Base-by-base conservation (phyloP, 345 rosid species). In the Salix koriyanagi region DNA sequence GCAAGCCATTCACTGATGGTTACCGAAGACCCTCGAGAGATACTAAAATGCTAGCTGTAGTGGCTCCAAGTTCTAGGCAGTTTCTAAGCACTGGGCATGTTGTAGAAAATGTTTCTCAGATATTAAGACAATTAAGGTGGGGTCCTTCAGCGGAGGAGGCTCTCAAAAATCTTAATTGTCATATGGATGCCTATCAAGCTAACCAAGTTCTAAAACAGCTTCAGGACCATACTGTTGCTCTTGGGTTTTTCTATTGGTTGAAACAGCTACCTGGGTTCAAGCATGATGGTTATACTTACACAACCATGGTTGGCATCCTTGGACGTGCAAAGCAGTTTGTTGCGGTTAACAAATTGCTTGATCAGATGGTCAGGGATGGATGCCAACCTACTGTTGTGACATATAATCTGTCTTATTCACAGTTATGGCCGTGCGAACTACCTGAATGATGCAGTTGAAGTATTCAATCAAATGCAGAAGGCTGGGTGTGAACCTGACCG, bases 361-460 rank as follows among this genome's bases (percentile, higher is more conserved):
- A 88, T 58, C 89, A 92, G 86, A 94, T 94, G 97, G 86, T 86
- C 69, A 78, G 79, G 80, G 98, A 91, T 50, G 95, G 97, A 65
- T 90, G 97, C 83, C 88, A 79, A 74, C 97, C 97, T 48, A 94
- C 88, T 81, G 93, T 92, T 71, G 97, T 94, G 73, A 94, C 98
- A 10, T 94, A 90, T 79, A 92, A 92, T 76, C 92, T n/a, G 97
- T 71, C 86, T 94, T 62, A 94, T 94, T 82, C 97, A 94, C 79
- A 90, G 95, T 84, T 94, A 94, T 77, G 97, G 98, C 18, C 91
- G 95, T 58, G 98, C 98, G 37, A 94, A 94, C 83, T 94, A 88
- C 82, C 83, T 94, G 82, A 86, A 82, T 26, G 90, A 91, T 70
- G 97, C 98, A 37, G 82, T 89, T 79, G 83, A 85, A 10, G 95